A percentile compares a stretch with the other conserved stretches of the same genome.
These are phyloP conservation scores for Mucor lusitanicus DNA, from an alignment of 371 early-diverging fungal species.

Conservation along the genomic window DNA sequence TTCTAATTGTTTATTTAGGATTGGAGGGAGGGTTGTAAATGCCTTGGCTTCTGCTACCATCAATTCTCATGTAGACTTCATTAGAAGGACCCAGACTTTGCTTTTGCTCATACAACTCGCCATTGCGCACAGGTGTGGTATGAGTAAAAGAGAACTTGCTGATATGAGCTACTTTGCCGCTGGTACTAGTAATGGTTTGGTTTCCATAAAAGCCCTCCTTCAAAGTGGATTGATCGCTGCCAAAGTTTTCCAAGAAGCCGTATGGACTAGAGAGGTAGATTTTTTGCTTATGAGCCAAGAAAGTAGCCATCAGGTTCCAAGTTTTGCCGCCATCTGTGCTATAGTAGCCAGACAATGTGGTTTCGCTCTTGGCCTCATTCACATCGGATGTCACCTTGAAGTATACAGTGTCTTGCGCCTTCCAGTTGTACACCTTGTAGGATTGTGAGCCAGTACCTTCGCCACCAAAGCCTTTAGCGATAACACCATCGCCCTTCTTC, in stretches of 20 bases:
- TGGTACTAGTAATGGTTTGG: constrained; percentile 2
- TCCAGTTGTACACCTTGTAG: constrained; percentile 5
- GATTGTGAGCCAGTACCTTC: constrained; percentile 25
- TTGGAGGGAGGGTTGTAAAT: constrained; percentile 1
- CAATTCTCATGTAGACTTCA: constrained; percentile 13
- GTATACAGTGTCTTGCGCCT: constrained; percentile 7
- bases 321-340: not conserved
- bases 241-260: constrained; percentile 21
- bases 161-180: not conserved
- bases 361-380: not conserved
- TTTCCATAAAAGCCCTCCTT: constrained; percentile 18
- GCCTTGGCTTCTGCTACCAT: constrained; percentile 10
- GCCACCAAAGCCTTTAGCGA: constrained; percentile 17
- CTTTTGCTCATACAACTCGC: not conserved
- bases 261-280: constrained; percentile 5
- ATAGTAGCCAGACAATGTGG: constrained; percentile 13
- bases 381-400: constrained; percentile 13
- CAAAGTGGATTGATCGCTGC: not conserved
- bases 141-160: not conserved
- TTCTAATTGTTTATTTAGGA: too few relatives aligned
- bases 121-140: not conserved
- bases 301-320: constrained; percentile 16
- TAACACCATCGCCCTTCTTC: not conserved
- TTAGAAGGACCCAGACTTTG: not conserved
- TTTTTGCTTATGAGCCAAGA: constrained; percentile 5